Evolutionary conservation across 169 alveolate genomes (phyloP), one percentile per base, ranked within the genome.

Genomic region (Cryptosporidium sp.): DNA sequence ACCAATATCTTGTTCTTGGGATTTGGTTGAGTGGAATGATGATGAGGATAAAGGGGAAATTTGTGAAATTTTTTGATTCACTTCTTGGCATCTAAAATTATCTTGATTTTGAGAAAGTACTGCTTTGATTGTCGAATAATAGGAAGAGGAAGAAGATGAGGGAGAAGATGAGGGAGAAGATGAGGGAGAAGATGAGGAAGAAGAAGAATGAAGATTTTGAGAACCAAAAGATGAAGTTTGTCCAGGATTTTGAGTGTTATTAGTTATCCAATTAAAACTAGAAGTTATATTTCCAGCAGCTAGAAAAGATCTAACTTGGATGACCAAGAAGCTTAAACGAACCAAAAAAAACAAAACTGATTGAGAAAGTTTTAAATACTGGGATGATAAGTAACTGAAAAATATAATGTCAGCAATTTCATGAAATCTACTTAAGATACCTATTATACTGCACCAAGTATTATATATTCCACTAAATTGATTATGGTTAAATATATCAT

Each of bases 231-330:
- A 2, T 8, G 67, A 56, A 26, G 18, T 26, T n/a, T n/a, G 67
- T 26, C 3, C 8, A n/a, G 67, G 67, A 56, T 56, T 6, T 37
- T 56, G 67, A 21, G 12, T 16, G 12, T 48, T 48, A 48, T 9
- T 48, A 21, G 35, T 31, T 31, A 14, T 48, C 67, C 18, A 8
- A 23, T 3, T 26, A 37, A 56, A n/a, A 26, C 67, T 26, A 23
- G 67, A 56, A 29, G 4, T 65, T 1, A 65, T 31, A 23, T 70
- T 70, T 10, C 62, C 58, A 26, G 48, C 62, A 21, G 86, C 86
- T 1, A 52, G 21, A 35, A 33, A 58, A 33, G 68, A 60, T 52
- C 86, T 73, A 37, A 73, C 23, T 16, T 73, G 86, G 33, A 73
- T 53, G 6, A 26, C 31, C 10, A 73, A 12, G 16, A 60, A n/a